Evolutionary conservation across 768 basidiomycete species (phyloP).

Genomic region (Amanita thiersii): DNA sequence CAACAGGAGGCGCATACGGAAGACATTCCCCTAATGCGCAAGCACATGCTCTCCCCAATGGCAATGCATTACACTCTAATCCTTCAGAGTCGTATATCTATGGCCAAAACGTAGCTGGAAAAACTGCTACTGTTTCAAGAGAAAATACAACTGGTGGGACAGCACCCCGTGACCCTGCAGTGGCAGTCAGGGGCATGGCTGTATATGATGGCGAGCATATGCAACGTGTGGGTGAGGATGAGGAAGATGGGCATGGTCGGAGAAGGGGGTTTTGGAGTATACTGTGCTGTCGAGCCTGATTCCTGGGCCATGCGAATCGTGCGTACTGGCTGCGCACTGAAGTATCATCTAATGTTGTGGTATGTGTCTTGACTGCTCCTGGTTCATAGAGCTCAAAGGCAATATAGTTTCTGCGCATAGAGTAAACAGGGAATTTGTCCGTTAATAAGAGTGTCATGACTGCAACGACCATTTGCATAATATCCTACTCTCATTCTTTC

Average conservation of each 20-base stretch:
- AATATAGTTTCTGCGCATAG: constrained; percentile 12
- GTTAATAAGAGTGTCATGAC: constrained; percentile 5
- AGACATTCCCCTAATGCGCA: constrained; percentile 45
- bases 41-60: constrained; percentile 25
- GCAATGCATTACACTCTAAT: constrained; percentile 37
- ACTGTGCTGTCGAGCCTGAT: constrained; percentile 63
- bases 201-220: constrained; percentile 63
- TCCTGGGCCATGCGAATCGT: constrained; percentile 11
- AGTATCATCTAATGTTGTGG: constrained; percentile 7
- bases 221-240: constrained; percentile 48
- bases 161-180: constrained; percentile 24
- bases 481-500: constrained; percentile 6
- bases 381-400: not conserved
- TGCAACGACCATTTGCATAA: constrained; percentile 6
- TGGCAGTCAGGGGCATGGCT: constrained; percentile 43
- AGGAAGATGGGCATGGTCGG: constrained; percentile 58
- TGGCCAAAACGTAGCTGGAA: constrained; percentile 40
- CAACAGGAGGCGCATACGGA: constrained; percentile 38
- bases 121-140: constrained; percentile 41
- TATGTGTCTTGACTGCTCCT: not conserved
- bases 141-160: constrained; percentile 43
- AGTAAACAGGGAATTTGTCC: constrained; percentile 6
- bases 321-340: constrained; percentile 27
- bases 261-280: constrained; percentile 55
- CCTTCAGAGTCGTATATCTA: constrained; percentile 67